Conservation (phyloP, 2,329 filamentous ascomycete genomes). For the Clonostachys byssicola region DNA sequence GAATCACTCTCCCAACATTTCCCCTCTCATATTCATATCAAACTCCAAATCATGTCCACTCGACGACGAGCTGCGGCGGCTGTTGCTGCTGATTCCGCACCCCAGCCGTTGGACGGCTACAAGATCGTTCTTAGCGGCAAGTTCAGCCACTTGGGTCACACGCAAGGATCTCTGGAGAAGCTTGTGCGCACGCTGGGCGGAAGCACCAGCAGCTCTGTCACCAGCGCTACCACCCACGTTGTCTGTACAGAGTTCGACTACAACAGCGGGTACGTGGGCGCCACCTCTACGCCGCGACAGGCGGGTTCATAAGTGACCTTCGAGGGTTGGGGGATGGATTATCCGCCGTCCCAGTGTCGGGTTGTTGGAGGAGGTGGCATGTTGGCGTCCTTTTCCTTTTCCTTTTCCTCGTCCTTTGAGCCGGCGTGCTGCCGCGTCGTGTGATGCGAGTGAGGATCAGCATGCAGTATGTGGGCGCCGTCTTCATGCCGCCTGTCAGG, state of each 20-base stretch:
- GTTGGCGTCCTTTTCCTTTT: constrained; percentile 7
- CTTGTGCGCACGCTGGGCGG: constrained; percentile 46
- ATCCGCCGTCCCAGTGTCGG: too few relatives aligned
- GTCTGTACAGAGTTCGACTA: constrained; percentile 51
- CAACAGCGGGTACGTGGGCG: constrained; percentile 36
- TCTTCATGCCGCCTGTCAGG: constrained; percentile 39
- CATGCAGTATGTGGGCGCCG: constrained; percentile 12
- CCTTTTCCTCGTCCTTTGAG: neutral
- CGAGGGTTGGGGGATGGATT: too few relatives aligned
- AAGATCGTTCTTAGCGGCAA: constrained; percentile 56
- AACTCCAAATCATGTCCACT: constrained; percentile 1
- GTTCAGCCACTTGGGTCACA: constrained; percentile 50
- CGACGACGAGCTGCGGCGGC: constrained; percentile 6
- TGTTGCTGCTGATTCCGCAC: constrained; percentile 1
- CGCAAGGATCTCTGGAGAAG: constrained; percentile 40
- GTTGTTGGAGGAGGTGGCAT: neutral
- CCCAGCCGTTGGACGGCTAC: constrained; percentile 37
- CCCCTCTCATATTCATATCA: neutral
- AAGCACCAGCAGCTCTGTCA: constrained; percentile 38
- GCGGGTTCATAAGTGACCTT: too few relatives aligned
- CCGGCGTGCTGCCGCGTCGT: constrained; percentile 3
- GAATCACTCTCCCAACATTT: too few relatives aligned
- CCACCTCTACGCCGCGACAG: too few relatives aligned
- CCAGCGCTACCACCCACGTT: constrained; percentile 48
- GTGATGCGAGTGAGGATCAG: constrained; percentile 9